A percentile compares a stretch with the other conserved stretches of the same genome.
phyloP scores from a whole-genome alignment of 495 filamentous ascomycete genomes.

The Aspergillus nanangensis region DNA sequence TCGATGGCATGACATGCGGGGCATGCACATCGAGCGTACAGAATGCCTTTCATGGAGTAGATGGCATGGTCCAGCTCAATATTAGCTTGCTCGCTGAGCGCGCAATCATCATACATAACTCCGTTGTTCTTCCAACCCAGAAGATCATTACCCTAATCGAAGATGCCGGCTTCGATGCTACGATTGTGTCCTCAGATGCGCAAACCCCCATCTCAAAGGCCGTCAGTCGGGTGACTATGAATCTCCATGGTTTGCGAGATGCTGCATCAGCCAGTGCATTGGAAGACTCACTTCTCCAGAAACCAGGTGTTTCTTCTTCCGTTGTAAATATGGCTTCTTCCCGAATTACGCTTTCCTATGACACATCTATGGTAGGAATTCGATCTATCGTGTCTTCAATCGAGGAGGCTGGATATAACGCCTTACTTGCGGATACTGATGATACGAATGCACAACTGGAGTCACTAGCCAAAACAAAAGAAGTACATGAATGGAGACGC shows the following conservation, averaged over 20 bases:
- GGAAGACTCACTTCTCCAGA: conserved; percentile 59
- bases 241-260: conserved; percentile 75
- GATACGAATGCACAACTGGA: conserved; percentile 97
- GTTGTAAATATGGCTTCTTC: conserved; percentile 65
- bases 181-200: conserved; percentile 53
- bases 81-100: conserved; percentile 90
- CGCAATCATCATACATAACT: conserved; percentile 83
- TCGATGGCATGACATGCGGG: conserved; percentile 96
- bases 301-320: conserved; percentile 68
- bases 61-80: conserved; percentile 81
- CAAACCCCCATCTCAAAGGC: conserved; percentile 30
- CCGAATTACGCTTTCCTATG: conserved; percentile 64
- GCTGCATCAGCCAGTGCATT: conserved; percentile 64
- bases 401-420: conserved; percentile 79
- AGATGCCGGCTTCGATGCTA: conserved; percentile 85
- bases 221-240: conserved; percentile 60
- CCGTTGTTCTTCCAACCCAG: conserved; percentile 59
- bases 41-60: conserved; percentile 69
- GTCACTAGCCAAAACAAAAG: conserved; percentile 90
- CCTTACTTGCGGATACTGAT: conserved; percentile 81
- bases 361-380: conserved; percentile 67
- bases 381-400: conserved; percentile 77
- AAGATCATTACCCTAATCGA: conserved; percentile 62
- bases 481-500: conserved; percentile 86
- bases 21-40: conserved; percentile 92